Percentiles rank a stretch among this genome's conserved stretches.
Evolutionary conservation across 148 eudicot genomes (phyloP).

Genomic region (Salicornia ramosissima): DNA sequence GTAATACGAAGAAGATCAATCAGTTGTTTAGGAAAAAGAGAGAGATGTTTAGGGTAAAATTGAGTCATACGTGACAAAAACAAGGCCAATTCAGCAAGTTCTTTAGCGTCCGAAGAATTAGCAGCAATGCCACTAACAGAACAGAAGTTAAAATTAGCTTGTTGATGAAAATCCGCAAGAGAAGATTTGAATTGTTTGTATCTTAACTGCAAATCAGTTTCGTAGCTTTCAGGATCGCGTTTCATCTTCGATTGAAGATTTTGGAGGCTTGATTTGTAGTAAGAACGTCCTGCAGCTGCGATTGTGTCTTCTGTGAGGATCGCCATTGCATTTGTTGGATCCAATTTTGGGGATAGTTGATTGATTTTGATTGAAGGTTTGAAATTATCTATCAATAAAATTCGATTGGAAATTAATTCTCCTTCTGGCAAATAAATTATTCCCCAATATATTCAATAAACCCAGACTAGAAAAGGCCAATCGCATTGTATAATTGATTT

Average conservation of each 20-base stretch:
- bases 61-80: constrained; percentile 79
- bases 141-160: constrained; percentile 72
- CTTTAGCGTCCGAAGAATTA: constrained; percentile 67
- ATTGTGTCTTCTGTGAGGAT: constrained; percentile 39
- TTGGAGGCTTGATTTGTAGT: constrained; percentile 59
- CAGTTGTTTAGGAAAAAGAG: constrained; percentile 49
- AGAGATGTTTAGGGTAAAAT: constrained; percentile 50
- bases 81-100: constrained; percentile 64
- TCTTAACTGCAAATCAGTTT: constrained; percentile 43
- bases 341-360: background rate
- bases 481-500: too few relatives aligned
- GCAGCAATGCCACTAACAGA: constrained; percentile 59
- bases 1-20: constrained; percentile 42
- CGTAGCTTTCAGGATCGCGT: constrained; percentile 76
- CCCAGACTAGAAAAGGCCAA: too few relatives aligned
- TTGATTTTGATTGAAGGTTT: too few relatives aligned
- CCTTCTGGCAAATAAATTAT: too few relatives aligned
- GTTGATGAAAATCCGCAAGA: constrained; percentile 63
- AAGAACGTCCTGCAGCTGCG: constrained; percentile 51
- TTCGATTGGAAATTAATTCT: too few relatives aligned
- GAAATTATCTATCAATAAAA: too few relatives aligned
- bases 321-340: background rate
- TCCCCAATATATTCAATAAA: too few relatives aligned
- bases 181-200: constrained; percentile 77
- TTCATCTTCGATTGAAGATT: constrained; percentile 87